phyloP scores from a whole-genome alignment of 2,329 filamentous ascomycete species.

The Drechmeria coniospora region DNA sequence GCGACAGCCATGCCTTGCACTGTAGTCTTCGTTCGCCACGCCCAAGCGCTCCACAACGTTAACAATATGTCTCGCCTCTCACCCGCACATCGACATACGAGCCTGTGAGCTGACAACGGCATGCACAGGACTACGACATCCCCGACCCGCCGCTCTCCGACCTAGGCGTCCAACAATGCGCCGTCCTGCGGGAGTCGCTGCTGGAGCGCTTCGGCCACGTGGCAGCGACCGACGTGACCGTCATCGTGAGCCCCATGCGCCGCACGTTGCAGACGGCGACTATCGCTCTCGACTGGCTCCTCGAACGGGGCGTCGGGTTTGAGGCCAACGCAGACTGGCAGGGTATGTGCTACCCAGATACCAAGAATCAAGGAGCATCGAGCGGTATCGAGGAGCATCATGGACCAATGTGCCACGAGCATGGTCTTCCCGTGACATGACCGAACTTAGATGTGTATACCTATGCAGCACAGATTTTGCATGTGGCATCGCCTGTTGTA shows the following conservation, averaged over 20 bases:
- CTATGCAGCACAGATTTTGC: too few relatives aligned
- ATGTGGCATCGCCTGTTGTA: too few relatives aligned
- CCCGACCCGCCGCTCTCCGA: slow-evolving; percentile 36
- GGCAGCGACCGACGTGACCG: slow-evolving; percentile 23
- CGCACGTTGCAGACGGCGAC: slow-evolving; percentile 50
- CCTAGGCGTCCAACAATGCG: slow-evolving; percentile 33
- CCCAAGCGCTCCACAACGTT: slow-evolving; percentile 49
- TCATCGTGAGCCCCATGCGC: slow-evolving; percentile 49
- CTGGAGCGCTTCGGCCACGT: slow-evolving; percentile 18
- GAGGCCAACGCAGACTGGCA: slow-evolving; percentile 49
- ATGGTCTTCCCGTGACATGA: too few relatives aligned
- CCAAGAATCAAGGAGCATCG: too few relatives aligned
- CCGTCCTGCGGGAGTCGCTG: slow-evolving; percentile 25
- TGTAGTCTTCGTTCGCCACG: slow-evolving; percentile 78
- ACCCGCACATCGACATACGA: neutral
- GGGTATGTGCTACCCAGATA: too few relatives aligned
- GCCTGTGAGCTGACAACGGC: slow-evolving; percentile 4
- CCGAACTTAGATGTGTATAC: too few relatives aligned
- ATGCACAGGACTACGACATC: slow-evolving; percentile 28
- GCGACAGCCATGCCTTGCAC: slow-evolving; percentile 38
- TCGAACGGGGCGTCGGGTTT: slow-evolving; percentile 36
- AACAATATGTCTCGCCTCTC: slow-evolving; percentile 26
- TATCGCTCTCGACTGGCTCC: slow-evolving; percentile 41
- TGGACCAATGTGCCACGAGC: too few relatives aligned
- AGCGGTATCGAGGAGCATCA: too few relatives aligned